Base-by-base conservation (phyloP, 768 basidiomycete species). In the Amanita phalloides region DNA sequence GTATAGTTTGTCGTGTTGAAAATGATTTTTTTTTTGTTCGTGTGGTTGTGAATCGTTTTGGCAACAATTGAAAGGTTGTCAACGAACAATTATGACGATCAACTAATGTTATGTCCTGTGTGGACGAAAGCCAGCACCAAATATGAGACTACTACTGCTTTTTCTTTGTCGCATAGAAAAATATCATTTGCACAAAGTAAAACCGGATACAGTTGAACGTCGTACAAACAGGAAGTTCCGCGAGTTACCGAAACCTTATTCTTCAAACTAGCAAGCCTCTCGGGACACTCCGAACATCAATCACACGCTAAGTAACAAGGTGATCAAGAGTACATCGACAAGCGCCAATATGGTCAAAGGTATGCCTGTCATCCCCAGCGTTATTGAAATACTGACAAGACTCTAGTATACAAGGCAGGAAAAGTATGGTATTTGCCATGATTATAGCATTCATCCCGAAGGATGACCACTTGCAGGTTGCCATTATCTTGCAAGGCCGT, bases 401-500 rank as follows among this genome's bases (percentile, higher is more conserved):
- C 43, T 56, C 0, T 56, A 92, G 91, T 94, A 66, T 92, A 90
- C 82, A 94, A 94, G 74, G 83, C 90, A 67, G 90, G 91, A 72
- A 94, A 94, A 80, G 90, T 91, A 62, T 51, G 60, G 55, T 32
- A 25, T 8, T 25, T n/a, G 17, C 10, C 47, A 37, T 38, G 17
- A 39, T 35, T 41, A 32, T 43, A 7, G 23, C 17, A 42, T 17
- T 36, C 48, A 33, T 25, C 10, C n/a, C 9, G 11, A 49, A 44
- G 45, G 25, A 39, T 38, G n/a, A 37, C 32, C 48, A 57, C 47
- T 28, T 42, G 48, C 57, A 91, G 89, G 90, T 94, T 61, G 91
- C 90, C 59, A 93, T 98, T 74, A 83, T 97, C 70, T 90, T 98
- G 67, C 90, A 93, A 74, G 96, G 96, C 67, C 93, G 96, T 67